phyloP scores from a whole-genome alignment of 768 basidiomycete species.

The Paxillus rubicundulus region DNA sequence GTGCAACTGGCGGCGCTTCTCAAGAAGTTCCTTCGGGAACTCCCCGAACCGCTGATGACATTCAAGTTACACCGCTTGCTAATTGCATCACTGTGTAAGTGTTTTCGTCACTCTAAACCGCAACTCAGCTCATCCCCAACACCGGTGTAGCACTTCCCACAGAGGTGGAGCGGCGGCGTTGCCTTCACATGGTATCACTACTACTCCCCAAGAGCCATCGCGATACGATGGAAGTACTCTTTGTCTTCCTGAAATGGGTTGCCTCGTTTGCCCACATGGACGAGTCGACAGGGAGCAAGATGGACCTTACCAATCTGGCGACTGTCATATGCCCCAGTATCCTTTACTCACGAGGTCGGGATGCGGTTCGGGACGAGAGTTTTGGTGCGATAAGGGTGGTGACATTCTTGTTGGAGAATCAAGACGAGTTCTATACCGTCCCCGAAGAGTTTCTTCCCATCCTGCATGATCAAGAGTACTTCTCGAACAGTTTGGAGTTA shows the following conservation, averaged over 20 bases:
- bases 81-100: conserved; percentile 84
- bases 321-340: conserved; percentile 99
- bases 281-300: conserved; percentile 95
- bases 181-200: conserved; percentile 82
- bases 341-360: conserved; percentile 81
- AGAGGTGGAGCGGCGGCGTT: conserved; percentile 75
- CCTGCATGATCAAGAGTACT: conserved; percentile 89
- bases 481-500: conserved; percentile 81
- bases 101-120: not conserved
- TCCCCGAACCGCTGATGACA: conserved; percentile 95
- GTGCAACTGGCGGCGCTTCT: conserved; percentile 95
- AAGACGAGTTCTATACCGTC: conserved; percentile 95
- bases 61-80: conserved; percentile 89
- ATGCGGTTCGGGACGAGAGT: conserved; percentile 90
- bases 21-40: conserved; percentile 94
- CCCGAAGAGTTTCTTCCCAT: conserved; percentile 87
- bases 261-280: conserved; percentile 98
- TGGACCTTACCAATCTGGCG: conserved; percentile 94
- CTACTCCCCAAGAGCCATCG: conserved; percentile 91
- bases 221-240: conserved; percentile 96
- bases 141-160: conserved; percentile 57
- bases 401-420: conserved; percentile 82
- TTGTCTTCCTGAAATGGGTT: conserved; percentile 99
- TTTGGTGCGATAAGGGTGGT: conserved; percentile 85
- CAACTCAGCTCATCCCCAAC: conserved; percentile 11